These are phyloP conservation scores for Pseudogymnoascus sp. DNA, from an alignment of 2,329 filamentous ascomycete species.

Conservation along the genomic window DNA sequence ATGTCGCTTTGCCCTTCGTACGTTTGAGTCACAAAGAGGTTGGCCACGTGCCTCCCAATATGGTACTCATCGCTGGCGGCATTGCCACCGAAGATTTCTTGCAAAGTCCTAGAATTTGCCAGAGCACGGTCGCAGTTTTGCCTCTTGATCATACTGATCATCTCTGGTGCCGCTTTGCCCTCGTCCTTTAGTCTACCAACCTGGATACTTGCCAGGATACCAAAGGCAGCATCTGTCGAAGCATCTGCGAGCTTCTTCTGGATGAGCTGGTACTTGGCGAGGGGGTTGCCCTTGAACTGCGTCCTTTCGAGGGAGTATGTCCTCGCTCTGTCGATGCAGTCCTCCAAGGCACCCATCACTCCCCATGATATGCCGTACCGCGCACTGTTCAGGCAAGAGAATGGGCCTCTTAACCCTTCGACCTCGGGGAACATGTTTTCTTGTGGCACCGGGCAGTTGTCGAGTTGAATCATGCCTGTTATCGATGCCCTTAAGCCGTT, in stretches of 20 bases:
- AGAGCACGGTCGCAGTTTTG: slow-evolving; percentile 94
- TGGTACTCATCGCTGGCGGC: slow-evolving; percentile 96
- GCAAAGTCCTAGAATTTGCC: slow-evolving; percentile 68
- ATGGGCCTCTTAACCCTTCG: slow-evolving; percentile 81
- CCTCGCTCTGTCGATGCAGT: slow-evolving; percentile 74
- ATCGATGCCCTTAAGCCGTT: slow-evolving; percentile 87
- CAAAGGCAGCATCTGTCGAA: slow-evolving; percentile 81
- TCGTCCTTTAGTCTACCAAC: slow-evolving; percentile 90
- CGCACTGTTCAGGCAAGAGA: slow-evolving; percentile 89
- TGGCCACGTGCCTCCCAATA: slow-evolving; percentile 91
- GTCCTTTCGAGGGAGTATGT: slow-evolving; percentile 86
- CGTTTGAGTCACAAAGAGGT: slow-evolving; percentile 94
- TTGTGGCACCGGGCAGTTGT: slow-evolving; percentile 78
- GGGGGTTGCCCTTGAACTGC: slow-evolving; percentile 92
- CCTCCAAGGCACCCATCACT: slow-evolving; percentile 88
- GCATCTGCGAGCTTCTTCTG: slow-evolving; percentile 98
- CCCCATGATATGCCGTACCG: slow-evolving; percentile 91
- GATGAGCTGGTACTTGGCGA: slow-evolving; percentile 92
- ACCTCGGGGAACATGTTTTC: slow-evolving; percentile 92
- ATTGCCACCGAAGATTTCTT: slow-evolving; percentile 96
- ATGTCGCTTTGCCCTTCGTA: slow-evolving; percentile 99
- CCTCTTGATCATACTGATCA: slow-evolving; percentile 95
- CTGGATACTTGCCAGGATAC: slow-evolving; percentile 82
- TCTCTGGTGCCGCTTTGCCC: slow-evolving; percentile 82
- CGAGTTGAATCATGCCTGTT: slow-evolving; percentile 96